Conservation (phyloP, 345 rosid genomes). For the Brassica nigra region DNA sequence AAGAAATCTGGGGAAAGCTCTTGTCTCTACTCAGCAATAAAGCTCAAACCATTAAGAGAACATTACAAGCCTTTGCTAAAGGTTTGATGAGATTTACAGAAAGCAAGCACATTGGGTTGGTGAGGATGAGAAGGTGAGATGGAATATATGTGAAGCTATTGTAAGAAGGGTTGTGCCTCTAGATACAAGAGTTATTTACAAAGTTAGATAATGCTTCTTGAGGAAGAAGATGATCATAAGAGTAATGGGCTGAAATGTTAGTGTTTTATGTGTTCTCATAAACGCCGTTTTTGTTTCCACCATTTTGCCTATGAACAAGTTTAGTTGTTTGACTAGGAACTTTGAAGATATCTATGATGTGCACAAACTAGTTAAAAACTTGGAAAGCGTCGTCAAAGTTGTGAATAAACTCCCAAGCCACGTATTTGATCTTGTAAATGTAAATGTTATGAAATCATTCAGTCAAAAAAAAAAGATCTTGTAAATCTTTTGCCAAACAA, state of each 20-base stretch:
- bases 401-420: too few species aligned
- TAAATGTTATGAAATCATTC: too few species aligned
- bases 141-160: constrained; percentile 52
- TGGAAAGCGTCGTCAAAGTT: too few species aligned
- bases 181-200: constrained; percentile 54
- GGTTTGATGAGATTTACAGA: constrained; percentile 60
- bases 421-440: too few species aligned
- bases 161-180: constrained; percentile 61
- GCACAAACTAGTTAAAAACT: too few species aligned
- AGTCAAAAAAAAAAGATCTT: too few species aligned
- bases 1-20: constrained; percentile 69
- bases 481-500: too few species aligned
- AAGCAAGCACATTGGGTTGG: constrained; percentile 70
- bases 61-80: constrained; percentile 53
- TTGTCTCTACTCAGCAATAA: constrained; percentile 38
- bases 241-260: constrained; percentile 57
- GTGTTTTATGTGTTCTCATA: too few species aligned
- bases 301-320: too few species aligned
- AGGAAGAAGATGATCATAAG: constrained; percentile 37
- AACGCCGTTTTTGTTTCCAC: too few species aligned
- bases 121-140: constrained; percentile 52
- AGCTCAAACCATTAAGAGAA: constrained; percentile 38
- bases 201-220: constrained; percentile 33
- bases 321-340: too few species aligned
- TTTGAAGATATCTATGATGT: too few species aligned